Base-by-base conservation (phyloP, 176 grass and related monocot species). In the Aegilops bicornis region DNA sequence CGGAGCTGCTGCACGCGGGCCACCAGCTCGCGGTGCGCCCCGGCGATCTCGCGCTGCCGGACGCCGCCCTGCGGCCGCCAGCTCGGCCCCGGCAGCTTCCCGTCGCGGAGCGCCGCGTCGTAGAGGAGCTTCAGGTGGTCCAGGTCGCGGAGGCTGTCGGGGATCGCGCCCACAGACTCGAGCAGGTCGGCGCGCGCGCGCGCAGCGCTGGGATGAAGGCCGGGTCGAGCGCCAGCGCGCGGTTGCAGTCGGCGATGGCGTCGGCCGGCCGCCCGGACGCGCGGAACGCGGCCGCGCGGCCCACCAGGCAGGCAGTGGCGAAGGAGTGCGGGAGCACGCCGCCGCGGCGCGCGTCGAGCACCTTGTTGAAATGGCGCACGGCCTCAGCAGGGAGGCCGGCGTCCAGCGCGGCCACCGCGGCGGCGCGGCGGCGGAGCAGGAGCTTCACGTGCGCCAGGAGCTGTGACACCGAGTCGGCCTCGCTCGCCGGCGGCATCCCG, bases 111-210 rank as follows among this genome's bases (percentile, higher is more conserved):
- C 20, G 93, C 93, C 6, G 94, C 91, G 78, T 99, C 94, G 50
- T 99, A 95, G 13, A 99, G 91, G 16, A 99, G 94, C 80, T 96
- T 99, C 61, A 99, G 83, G 89, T 99, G 97, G 69, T 99, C 94
- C 13, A 96, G 92, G 91, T 99, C 97, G 4, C 90, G 86, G 62
- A 99, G 93, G 83, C 90, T 88, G 16, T 99, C 97, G 1, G 90
- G 79, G 68, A 94, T 32, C 0, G 92, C 90, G 2, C 86, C 70
- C 1, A 99, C 69, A 1, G 87, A 79, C 79, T 94, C 85, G 8
- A 96, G 88, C 67, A 99, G 82, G 76, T 90, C 92, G 29, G 97
- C 90, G 67, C 94, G 97, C 16, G 97, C 16, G 94, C 89, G 14
- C 94, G 90, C 25, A 99, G 91, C 78, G 97, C 97, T 5, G 97